phyloP scores from a whole-genome alignment of 208 protist species.

The Porcisia hertigi region DNA sequence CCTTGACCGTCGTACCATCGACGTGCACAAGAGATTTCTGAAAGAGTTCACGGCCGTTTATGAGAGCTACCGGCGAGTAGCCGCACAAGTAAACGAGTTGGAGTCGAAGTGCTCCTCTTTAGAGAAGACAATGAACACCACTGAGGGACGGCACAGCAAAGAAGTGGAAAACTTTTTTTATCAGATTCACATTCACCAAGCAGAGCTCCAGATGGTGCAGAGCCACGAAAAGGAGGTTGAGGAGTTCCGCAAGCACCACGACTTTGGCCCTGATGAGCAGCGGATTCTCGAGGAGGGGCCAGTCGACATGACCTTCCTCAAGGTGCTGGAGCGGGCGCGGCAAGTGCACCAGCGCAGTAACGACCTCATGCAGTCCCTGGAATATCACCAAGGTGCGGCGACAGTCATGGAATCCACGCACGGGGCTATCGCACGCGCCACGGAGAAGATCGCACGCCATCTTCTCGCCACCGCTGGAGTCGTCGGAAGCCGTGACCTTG shows the following conservation, averaged over 20 bases:
- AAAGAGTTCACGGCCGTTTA: conserved; percentile 58
- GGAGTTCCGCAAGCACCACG: conserved; percentile 64
- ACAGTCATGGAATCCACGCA: conserved; percentile 80
- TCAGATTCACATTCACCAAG: conserved; percentile 25
- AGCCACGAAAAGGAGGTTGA: conserved; percentile 57
- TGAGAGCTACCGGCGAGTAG: conserved; percentile 51
- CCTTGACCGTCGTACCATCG: conserved; percentile 58
- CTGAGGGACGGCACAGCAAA: conserved; percentile 1
- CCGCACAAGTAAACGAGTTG: conserved; percentile 51
- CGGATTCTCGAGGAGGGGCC: conserved; percentile 53
- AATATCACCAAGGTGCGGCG: conserved; percentile 46
- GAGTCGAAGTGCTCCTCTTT: conserved; percentile 44
- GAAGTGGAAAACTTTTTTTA: conserved; percentile 32
- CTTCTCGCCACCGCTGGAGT: conserved; percentile 41
- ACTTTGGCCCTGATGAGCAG: conserved; percentile 71
- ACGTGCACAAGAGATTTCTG: conserved; percentile 66
- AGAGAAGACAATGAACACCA: conserved; percentile 9
- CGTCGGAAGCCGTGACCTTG: conserved; percentile 15
- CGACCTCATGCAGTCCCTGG: conserved; percentile 57
- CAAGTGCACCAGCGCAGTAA: conserved; percentile 65
- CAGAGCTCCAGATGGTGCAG: conserved; percentile 47
- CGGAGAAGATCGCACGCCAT: conserved; percentile 66
- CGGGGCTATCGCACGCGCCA: conserved; percentile 58
- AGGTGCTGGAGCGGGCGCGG: conserved; percentile 66
- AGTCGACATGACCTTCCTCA: conserved; percentile 67